Evolutionary conservation across 2,329 filamentous ascomycete species (phyloP), one percentile per base, ranked within the genome.

Genomic region (Penicillium occitanis): DNA sequence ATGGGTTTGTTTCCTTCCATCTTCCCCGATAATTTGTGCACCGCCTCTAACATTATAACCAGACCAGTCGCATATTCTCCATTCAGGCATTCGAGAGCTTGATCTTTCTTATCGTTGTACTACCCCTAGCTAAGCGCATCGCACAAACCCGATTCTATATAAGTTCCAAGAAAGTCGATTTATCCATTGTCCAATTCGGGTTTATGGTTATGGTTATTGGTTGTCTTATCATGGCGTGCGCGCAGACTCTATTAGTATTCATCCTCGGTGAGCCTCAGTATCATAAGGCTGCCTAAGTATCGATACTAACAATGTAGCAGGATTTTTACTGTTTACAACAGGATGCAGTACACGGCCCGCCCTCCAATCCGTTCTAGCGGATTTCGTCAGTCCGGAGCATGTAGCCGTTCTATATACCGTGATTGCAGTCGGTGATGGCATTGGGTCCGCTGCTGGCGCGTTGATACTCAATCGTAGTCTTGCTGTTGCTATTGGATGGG

Each of bases 391-490:
- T n/a, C 58, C 40, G 5, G 58, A 61, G n/a, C 40, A 61, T 48
- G 42, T 61, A 13, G 42, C 58, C 3, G 42, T 61, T 25, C 58
- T 61, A 13, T 61, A 61, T 30, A 61, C 58, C 10, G 25, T 61
- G 40, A 50, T 61, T 22, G 58, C 58, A 5, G 42, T 61, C 1
- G 58, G 58, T 1, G 58, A 61, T 5, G 42, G 58, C 1, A 22
- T 61, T 3, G 58, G 58, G 48, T 61, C 58, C 30, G 42, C 58
- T 13, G 58, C 28, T 17, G 58, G 58, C 17, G 58, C 42, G 28
- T 42, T 61, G 25, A 61, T 61, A 48, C 58, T 61, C 40, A 61
- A 61, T 48, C 58, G 58, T 8, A 61, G 58, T 61, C 58, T 61
- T 8, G 58, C 58, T 2, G 42, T 48, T 37, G 58, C 58, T 8